Conservation (phyloP, 2,329 filamentous ascomycete genomes). For the Epichloe uncinata region DNA sequence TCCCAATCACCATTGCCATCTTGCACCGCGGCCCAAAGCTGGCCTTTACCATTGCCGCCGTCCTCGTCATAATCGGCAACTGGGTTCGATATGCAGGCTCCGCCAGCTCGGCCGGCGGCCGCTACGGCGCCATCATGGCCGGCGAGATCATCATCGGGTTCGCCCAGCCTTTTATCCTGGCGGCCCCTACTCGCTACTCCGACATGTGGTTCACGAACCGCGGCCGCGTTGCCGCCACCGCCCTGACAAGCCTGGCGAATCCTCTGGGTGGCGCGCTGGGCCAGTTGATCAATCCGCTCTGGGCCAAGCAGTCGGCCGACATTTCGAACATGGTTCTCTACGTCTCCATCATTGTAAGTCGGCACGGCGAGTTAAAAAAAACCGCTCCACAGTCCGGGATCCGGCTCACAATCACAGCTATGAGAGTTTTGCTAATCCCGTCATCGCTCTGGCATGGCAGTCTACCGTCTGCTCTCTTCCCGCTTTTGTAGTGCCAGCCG, state of each 20-base stretch:
- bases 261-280: constrained; percentile 81
- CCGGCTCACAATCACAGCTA: no score
- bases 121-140: constrained; percentile 69
- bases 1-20: constrained; percentile 61
- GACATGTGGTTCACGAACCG: constrained; percentile 86
- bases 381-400: no score
- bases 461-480: constrained; percentile 46
- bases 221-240: constrained; percentile 78
- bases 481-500: constrained; percentile 65
- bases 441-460: constrained; percentile 13
- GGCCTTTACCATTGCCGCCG: constrained; percentile 60
- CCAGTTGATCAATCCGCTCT: constrained; percentile 73
- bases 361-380: no score
- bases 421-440: not conserved
- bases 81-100: constrained; percentile 80
- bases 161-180: constrained; percentile 82
- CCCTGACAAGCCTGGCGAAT: constrained; percentile 73
- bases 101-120: constrained; percentile 38
- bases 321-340: constrained; percentile 77
- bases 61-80: constrained; percentile 68
- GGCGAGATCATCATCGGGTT: constrained; percentile 85
- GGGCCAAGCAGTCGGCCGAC: constrained; percentile 48
- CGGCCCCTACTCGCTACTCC: constrained; percentile 79
- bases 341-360: constrained; percentile 63
- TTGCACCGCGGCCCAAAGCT: constrained; percentile 69